Percentiles rank a stretch among this genome's conserved stretches.
phyloP scores from a whole-genome alignment of 2,329 filamentous ascomycete species.

The Aspergillus phoenicis region DNA sequence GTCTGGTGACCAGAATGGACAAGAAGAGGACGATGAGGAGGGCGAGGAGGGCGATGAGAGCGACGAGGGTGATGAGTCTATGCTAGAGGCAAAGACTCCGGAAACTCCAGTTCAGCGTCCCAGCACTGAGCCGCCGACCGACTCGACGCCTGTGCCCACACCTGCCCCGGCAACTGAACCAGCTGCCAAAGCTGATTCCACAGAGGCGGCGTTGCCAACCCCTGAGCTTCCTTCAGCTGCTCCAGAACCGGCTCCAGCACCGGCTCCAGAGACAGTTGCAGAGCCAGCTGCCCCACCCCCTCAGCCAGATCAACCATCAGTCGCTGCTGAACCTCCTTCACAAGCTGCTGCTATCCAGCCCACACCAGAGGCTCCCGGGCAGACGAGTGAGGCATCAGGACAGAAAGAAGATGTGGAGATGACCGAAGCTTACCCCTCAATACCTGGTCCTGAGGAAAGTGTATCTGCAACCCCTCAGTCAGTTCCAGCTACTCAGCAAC shows the following conservation, averaged over 20 bases:
- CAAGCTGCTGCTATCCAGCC: conserved; percentile 1
- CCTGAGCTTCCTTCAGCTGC: conserved; percentile 1
- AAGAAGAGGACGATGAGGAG: conserved; percentile 51
- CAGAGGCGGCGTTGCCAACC: conserved; percentile 7
- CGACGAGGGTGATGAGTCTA: conserved; percentile 55
- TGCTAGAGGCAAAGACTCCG: conserved; percentile 49
- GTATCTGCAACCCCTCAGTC: conserved; percentile 6
- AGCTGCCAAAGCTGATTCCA: conserved; percentile 6
- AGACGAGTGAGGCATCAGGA: conserved; percentile 1
- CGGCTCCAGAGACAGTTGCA: conserved; percentile 3
- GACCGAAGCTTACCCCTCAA: conserved; percentile 15
- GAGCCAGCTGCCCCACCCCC: conserved; percentile 3
- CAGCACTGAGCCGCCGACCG: conserved; percentile 23
- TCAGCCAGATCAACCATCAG: background rate
- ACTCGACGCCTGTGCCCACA: conserved; percentile 12
- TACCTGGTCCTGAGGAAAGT: conserved; percentile 3
- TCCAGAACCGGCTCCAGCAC: background rate
- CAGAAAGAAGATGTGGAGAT: conserved; percentile 22
- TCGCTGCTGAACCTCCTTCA: conserved; percentile 4
- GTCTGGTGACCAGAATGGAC: conserved; percentile 48
- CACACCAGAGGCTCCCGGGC: background rate
- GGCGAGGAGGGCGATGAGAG: conserved; percentile 53
- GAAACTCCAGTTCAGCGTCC: conserved; percentile 37
- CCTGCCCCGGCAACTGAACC: conserved; percentile 19
- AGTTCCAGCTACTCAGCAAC: background rate